Evolutionary conservation across 495 filamentous ascomycete genomes (phyloP).

Genomic region (Aspergillus hancockii): DNA sequence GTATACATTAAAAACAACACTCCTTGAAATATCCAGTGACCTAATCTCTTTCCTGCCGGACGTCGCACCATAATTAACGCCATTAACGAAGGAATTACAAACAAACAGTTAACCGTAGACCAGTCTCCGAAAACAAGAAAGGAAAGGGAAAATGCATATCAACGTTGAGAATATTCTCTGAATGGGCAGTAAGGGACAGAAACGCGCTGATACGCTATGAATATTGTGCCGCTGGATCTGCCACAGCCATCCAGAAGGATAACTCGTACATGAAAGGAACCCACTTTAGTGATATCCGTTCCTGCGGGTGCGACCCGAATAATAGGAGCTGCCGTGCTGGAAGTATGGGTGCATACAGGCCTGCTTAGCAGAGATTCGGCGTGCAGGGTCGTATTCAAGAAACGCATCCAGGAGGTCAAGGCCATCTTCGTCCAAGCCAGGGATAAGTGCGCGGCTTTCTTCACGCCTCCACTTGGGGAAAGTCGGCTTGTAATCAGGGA

Average conservation of each 20-base stretch:
- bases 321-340: conserved; percentile 61
- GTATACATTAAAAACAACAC: conserved; percentile 31
- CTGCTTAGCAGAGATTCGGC: conserved; percentile 93
- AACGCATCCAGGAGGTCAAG: conserved; percentile 86
- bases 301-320: conserved; percentile 47
- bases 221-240: conserved; percentile 3
- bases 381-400: conserved; percentile 92
- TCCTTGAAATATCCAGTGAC: conserved; percentile 35
- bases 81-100: conserved; percentile 35
- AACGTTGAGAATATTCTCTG: conserved; percentile 6
- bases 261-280: conserved; percentile 18
- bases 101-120: background rate
- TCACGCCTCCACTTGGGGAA: conserved; percentile 96
- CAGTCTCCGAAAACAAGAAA: background rate
- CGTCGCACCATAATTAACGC: conserved; percentile 42
- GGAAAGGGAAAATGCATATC: conserved; percentile 10
- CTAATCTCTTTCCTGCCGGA: conserved; percentile 33
- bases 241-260: conserved; percentile 19
- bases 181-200: background rate
- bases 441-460: conserved; percentile 54
- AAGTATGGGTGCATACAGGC: conserved; percentile 94
- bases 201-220: background rate
- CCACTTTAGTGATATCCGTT: conserved; percentile 43
- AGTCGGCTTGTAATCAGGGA: conserved; percentile 94
- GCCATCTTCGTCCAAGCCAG: conserved; percentile 70